phyloP scores from a whole-genome alignment of 352 stramenopile species.

The Phytopythium sindhum region DNA sequence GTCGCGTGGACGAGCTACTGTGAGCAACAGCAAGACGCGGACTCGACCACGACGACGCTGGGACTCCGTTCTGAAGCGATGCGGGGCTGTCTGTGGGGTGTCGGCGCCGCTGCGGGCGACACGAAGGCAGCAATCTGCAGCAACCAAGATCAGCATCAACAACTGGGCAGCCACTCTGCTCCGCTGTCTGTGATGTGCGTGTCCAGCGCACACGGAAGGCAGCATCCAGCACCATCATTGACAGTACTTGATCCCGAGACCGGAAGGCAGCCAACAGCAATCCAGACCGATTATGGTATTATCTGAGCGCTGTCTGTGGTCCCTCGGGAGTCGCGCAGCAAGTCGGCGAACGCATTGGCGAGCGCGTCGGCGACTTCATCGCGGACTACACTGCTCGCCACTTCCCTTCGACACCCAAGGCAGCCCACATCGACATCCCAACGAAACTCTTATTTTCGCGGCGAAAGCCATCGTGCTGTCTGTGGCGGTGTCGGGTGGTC shows the following conservation, averaged over 20 bases:
- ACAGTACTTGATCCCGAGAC: background rate
- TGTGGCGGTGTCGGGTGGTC: background rate
- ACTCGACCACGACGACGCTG: background rate
- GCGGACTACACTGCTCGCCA: background rate
- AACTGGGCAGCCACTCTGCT: background rate
- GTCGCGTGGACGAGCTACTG: background rate
- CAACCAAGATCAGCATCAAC: background rate
- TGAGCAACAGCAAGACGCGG: background rate
- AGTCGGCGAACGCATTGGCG: background rate
- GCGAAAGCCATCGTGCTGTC: background rate
- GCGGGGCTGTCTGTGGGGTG: background rate
- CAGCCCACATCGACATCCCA: background rate
- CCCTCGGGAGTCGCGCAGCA: background rate
- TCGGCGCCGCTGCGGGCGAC: background rate
- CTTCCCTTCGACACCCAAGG: background rate
- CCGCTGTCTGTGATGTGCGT: background rate
- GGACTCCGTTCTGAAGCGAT: background rate
- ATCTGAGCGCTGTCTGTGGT: background rate
- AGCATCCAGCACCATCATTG: background rate
- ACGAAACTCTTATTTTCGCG: background rate
- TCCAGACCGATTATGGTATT: background rate
- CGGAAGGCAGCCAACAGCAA: conserved; percentile 2
- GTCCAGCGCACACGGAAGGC: background rate
- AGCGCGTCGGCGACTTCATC: background rate
- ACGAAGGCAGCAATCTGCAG: background rate